phyloP scores from a whole-genome alignment of 305 asterid species.

The Solanum aculeatissimum region DNA sequence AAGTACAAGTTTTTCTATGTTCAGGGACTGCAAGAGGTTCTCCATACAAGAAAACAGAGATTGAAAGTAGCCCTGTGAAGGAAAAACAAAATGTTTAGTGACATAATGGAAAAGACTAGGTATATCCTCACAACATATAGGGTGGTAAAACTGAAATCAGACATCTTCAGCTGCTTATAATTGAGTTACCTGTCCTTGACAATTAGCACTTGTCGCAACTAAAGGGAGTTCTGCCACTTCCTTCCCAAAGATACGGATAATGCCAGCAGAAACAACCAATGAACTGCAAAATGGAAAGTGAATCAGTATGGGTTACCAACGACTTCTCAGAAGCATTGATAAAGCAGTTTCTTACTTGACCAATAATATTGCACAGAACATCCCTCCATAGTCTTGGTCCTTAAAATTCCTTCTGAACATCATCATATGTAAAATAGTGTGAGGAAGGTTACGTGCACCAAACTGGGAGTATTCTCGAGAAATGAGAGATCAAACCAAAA shows the following conservation, averaged over 20 bases:
- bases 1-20: conserved; percentile 56
- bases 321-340: background rate
- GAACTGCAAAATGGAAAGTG: conserved; percentile 30
- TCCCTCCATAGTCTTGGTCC: conserved; percentile 71
- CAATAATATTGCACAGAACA: conserved; percentile 59
- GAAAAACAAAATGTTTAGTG: background rate
- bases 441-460: background rate
- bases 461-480: background rate
- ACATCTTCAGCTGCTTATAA: background rate
- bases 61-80: conserved; percentile 65
- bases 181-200: conserved; percentile 60
- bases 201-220: conserved; percentile 52
- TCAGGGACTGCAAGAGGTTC: conserved; percentile 36
- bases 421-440: conserved; percentile 1
- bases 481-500: background rate
- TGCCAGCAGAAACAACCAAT: conserved; percentile 59
- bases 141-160: background rate
- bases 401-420: conserved; percentile 41
- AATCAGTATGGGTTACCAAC: conserved; percentile 2
- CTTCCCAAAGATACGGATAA: conserved; percentile 66
- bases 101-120: background rate
- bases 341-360: conserved; percentile 42
- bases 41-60: conserved; percentile 53
- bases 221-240: conserved; percentile 83
- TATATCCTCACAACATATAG: background rate